Evolutionary conservation across 2,329 filamentous ascomycete species (phyloP).

Genomic region (Aspergillus sp.): DNA sequence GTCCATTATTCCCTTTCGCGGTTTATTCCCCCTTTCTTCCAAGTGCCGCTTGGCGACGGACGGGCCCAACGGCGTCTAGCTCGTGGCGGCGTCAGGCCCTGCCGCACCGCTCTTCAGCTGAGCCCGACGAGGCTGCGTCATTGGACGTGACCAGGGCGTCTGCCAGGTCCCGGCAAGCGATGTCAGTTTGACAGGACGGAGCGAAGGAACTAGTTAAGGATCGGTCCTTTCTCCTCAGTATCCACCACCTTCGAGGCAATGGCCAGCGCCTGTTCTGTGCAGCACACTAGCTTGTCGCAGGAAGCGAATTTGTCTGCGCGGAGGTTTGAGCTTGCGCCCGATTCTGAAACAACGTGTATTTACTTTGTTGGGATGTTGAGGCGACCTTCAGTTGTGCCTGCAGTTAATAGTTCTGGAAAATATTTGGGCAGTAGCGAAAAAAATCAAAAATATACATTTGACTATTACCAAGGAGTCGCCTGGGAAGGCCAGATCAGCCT

Average conservation of each 20-base stretch:
- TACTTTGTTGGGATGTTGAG: too few species aligned
- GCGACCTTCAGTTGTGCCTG: too few species aligned
- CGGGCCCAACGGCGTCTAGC: constrained; percentile 10
- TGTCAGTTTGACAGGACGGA: constrained; percentile 2
- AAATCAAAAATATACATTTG: background rate
- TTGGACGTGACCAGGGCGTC: background rate
- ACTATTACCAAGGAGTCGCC: background rate
- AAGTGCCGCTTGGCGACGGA: constrained; percentile 9
- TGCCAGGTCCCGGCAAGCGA: constrained; percentile 2
- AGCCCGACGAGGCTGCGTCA: background rate
- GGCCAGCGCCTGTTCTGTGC: background rate
- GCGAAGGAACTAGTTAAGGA: background rate
- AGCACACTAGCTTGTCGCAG: background rate
- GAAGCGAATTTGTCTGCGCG: background rate
- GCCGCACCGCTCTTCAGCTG: background rate
- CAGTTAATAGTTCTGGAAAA: background rate
- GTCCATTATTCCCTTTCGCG: background rate
- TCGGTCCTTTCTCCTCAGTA: background rate
- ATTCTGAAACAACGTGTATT: background rate
- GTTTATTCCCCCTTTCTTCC: too few species aligned
- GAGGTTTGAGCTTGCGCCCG: background rate
- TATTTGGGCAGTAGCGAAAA: background rate
- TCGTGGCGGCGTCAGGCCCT: background rate
- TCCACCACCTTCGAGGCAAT: background rate
- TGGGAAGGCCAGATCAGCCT: background rate